Base-by-base conservation (phyloP, 2,329 filamentous ascomycete species). In the Aspergillus oerlinghausenensis region DNA sequence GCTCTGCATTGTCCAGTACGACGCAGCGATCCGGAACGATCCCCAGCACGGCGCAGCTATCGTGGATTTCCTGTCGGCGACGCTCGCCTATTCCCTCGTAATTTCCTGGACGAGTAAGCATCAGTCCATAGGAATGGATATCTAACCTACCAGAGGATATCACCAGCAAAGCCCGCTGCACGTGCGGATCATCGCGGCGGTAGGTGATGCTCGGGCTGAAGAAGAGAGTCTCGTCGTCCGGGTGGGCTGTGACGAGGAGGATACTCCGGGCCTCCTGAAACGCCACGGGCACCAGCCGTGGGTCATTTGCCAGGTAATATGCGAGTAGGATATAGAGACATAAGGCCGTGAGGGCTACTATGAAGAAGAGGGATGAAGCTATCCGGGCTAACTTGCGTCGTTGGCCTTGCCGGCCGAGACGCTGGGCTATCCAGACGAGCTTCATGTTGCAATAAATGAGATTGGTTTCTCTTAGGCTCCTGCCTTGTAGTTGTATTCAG, bases 181-280 rank as follows among this genome's bases (percentile, higher is more conserved):
- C 62, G 14, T 54, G 49, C n/a, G 55, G 50, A 25, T 65, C 60
- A 2, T 59, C 57, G 6, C 51, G 57, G 8, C 56, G 56, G 14
- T 67, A 59, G 4, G 68, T 51, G 19, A 67, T 63, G 23, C 61
- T 66, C 1, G 67, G 67, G 10, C 61, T 62, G 55, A 69, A 69
- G 57, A 69, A 69, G 26, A 69, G 51, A 23, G 61, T 65, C 52
- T 69, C 67, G 43, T 69, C 67, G 55, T 69, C 63, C 7, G 63
- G 63, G 50, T 65, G 63, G 63, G 75, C 73, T 11, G 74, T 76
- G 11, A 77, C 71, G 32, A 76, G 64, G 25, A 77, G 57, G 3
- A 76, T 58, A 58, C 70, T 75, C 43, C 67, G 70, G 14, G 73
- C 69, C 50, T 59, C 58, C 11, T 68, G 65, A 19, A 77, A 67